A percentile compares a stretch with the other conserved stretches of the same genome.
These are phyloP conservation scores for Penicillium dipodomyicola DNA, from an alignment of 495 filamentous ascomycete genomes.

Conservation along the genomic window DNA sequence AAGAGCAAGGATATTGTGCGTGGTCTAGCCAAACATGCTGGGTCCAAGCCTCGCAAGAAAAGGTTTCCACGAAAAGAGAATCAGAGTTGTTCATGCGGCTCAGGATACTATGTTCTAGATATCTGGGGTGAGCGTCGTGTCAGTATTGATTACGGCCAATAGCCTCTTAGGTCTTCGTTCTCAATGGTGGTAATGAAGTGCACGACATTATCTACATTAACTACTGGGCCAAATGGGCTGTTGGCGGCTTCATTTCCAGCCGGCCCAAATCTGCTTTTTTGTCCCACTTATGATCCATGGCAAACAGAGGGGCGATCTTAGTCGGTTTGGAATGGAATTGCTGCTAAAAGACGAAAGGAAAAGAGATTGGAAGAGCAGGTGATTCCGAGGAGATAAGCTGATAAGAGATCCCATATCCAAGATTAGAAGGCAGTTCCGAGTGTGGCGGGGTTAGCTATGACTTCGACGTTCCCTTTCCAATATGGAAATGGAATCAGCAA, in stretches of 20 bases:
- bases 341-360: neutral
- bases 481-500: neutral
- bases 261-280: slow-evolving; percentile 20
- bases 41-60: neutral
- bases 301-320: slow-evolving; percentile 60
- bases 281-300: slow-evolving; percentile 70
- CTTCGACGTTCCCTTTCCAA: neutral
- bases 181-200: neutral
- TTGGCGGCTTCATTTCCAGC: slow-evolving; percentile 51
- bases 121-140: neutral
- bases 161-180: too few relatives aligned
- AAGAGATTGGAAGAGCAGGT: slow-evolving; percentile 34
- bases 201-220: neutral
- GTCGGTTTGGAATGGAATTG: slow-evolving; percentile 32
- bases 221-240: slow-evolving; percentile 29
- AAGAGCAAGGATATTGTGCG: neutral
- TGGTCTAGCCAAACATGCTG: neutral
- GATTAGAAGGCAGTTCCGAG: slow-evolving; percentile 3
- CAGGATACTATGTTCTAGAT: neutral
- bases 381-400: slow-evolving; percentile 32
- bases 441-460: neutral
- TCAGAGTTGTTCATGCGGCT: neutral
- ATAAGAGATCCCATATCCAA: neutral
- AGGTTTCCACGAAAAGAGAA: neutral
- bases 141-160: neutral